Evolutionary conservation across 2,329 filamentous ascomycete species (phyloP).

Genomic region (Penicillium griseofulvum): DNA sequence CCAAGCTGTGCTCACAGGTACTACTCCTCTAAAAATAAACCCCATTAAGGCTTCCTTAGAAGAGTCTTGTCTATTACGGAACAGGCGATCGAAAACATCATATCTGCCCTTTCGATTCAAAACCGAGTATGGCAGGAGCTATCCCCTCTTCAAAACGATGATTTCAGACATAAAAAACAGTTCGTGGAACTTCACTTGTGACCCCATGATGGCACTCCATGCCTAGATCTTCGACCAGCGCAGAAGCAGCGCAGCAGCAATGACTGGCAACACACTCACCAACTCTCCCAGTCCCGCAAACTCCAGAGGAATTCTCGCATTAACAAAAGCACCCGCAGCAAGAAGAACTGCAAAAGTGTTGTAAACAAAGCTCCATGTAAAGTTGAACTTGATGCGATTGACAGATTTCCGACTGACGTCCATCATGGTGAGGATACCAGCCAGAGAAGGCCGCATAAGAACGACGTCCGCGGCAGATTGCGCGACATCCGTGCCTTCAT

Average conservation of each 20-base stretch:
- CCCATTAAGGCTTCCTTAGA: too few species aligned
- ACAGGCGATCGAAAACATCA: too few species aligned
- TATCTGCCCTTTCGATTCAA: too few species aligned
- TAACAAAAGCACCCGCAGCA: constrained; percentile 64
- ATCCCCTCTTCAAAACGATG: too few species aligned
- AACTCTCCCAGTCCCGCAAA: constrained; percentile 71
- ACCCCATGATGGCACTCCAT: too few species aligned
- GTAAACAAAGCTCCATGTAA: constrained; percentile 68
- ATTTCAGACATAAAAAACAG: too few species aligned
- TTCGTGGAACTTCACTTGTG: too few species aligned
- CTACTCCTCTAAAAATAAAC: too few species aligned
- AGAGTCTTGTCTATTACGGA: too few species aligned
- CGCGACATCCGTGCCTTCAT: constrained; percentile 62
- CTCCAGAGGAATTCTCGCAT: constrained; percentile 57
- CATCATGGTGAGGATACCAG: constrained; percentile 58
- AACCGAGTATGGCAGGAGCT: too few species aligned
- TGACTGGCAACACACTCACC: constrained; percentile 70
- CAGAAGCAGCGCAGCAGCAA: constrained; percentile 53
- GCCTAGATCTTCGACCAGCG: constrained; percentile 25
- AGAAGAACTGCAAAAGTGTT: constrained; percentile 68
- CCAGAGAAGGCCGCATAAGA: constrained; percentile 58
- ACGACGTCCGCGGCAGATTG: constrained; percentile 67
- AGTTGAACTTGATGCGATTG: constrained; percentile 63
- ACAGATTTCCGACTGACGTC: constrained; percentile 49
- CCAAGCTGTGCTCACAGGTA: too few species aligned